Percentiles rank a stretch among this genome's conserved stretches.
These are phyloP conservation scores for Aspergillus thermomutatus DNA, from an alignment of 2,329 filamentous ascomycete genomes.

Conservation along the genomic window DNA sequence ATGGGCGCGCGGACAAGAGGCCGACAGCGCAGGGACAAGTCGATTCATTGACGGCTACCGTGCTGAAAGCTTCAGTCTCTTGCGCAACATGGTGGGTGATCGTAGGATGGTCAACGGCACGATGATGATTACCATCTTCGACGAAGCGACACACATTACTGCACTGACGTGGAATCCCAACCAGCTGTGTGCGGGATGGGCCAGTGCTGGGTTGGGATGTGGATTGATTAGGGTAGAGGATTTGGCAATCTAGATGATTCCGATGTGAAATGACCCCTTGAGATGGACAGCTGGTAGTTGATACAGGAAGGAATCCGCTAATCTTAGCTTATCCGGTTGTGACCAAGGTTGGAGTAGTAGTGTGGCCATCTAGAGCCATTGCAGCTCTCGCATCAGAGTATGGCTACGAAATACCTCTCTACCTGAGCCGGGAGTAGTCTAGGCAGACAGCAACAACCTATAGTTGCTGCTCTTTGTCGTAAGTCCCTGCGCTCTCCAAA, in stretches of 20 bases:
- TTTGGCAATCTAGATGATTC: constrained; percentile 44
- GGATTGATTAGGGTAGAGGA: constrained; percentile 66
- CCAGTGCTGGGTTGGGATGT: constrained; percentile 63
- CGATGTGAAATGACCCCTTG: no score
- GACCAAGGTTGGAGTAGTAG: no score
- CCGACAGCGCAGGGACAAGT: constrained; percentile 32
- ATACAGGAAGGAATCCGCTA: no score
- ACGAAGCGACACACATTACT: constrained; percentile 61
- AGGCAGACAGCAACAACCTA: no score
- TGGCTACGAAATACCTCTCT: no score
- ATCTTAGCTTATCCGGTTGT: no score
- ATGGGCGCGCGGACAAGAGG: constrained; percentile 41
- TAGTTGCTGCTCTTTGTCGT: no score
- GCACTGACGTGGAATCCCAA: constrained; percentile 68
- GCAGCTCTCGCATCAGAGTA: no score
- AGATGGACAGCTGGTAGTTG: no score
- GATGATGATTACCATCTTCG: constrained; percentile 51
- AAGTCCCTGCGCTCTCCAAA: no score
- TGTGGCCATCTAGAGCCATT: no score
- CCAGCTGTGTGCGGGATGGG: constrained; percentile 62
- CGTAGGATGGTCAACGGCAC: constrained; percentile 29
- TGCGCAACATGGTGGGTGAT: constrained; percentile 29
- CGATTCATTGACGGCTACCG: constrained; percentile 45
- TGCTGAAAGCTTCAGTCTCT: constrained; percentile 35
- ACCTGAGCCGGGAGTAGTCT: no score